Evolutionary conservation across 2,329 filamentous ascomycete genomes (phyloP).

Genomic region (Talaromyces pinophilus): DNA sequence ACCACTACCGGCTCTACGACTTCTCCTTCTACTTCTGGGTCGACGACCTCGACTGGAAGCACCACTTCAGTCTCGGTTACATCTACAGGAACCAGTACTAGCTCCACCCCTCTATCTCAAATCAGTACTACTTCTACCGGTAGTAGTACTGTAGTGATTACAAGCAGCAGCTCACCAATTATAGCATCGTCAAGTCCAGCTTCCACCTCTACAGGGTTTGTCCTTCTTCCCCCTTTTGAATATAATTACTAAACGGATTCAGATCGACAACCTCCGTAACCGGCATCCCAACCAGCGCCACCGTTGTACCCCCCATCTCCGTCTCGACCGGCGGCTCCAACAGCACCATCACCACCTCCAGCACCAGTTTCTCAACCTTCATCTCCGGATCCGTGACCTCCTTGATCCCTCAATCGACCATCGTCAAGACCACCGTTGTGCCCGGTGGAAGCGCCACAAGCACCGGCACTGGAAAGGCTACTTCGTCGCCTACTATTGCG

Average conservation of each 20-base stretch:
- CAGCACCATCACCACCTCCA: constrained; percentile 19
- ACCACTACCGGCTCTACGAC: background rate
- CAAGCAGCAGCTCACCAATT: constrained; percentile 19
- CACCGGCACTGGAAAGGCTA: background rate
- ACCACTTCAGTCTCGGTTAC: constrained; percentile 9
- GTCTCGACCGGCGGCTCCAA: constrained; percentile 10
- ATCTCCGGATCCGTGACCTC: constrained; percentile 13
- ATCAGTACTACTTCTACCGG: constrained; percentile 6
- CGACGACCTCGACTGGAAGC: background rate
- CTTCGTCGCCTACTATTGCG: constrained; percentile 12
- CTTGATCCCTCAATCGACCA: constrained; percentile 20
- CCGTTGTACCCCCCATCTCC: constrained; percentile 17
- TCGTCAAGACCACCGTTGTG: constrained; percentile 22
- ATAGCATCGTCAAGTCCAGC: constrained; percentile 10
- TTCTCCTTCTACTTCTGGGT: constrained; percentile 3
- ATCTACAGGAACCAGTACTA: constrained; percentile 12
- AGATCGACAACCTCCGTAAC: constrained; percentile 6
- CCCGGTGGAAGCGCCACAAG: constrained; percentile 5
- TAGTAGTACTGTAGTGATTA: background rate
- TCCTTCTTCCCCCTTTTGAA: background rate
- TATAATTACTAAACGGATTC: no score
- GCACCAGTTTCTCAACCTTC: constrained; percentile 21
- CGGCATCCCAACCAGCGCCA: constrained; percentile 11
- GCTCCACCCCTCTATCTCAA: constrained; percentile 13
- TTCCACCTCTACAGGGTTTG: constrained; percentile 1